Evolutionary conservation across 805 yeast genomes (phyloP).

Genomic region (Diddensiella santjacobensis): DNA sequence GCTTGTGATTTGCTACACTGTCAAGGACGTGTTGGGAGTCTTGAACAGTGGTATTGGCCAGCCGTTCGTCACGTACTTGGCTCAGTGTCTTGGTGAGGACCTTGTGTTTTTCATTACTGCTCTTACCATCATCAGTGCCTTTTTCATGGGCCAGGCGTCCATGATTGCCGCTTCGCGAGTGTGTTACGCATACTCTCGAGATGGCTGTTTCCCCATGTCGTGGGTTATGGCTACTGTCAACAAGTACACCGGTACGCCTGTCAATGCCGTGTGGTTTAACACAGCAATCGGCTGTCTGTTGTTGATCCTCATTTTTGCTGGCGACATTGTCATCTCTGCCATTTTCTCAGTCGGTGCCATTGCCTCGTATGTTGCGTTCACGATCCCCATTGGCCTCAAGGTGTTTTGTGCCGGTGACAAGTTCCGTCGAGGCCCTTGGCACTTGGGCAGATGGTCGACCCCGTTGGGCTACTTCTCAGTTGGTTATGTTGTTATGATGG

Average conservation of each 20-base stretch:
- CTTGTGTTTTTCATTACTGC: conserved; percentile 43
- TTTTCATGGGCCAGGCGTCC: conserved; percentile 54
- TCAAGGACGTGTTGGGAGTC: conserved; percentile 44
- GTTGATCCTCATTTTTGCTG: conserved; percentile 57
- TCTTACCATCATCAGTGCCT: conserved; percentile 43
- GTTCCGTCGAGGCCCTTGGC: conserved; percentile 66
- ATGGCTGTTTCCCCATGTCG: conserved; percentile 61
- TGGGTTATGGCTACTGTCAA: conserved; percentile 47
- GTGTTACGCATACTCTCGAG: conserved; percentile 64
- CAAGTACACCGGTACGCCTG: conserved; percentile 54
- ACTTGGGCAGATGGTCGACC: conserved; percentile 51
- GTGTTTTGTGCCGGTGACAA: conserved; percentile 50
- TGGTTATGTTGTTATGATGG: conserved; percentile 51
- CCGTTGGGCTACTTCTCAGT: conserved; percentile 48
- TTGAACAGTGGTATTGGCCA: conserved; percentile 54
- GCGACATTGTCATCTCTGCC: conserved; percentile 63
- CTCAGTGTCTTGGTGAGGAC: conserved; percentile 44
- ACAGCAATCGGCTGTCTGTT: conserved; percentile 51
- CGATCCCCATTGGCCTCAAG: conserved; percentile 58
- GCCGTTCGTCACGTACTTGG: conserved; percentile 54
- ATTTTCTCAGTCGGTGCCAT: conserved; percentile 72
- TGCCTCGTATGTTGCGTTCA: conserved; percentile 62
- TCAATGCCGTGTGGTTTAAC: conserved; percentile 57
- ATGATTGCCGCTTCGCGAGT: conserved; percentile 66
- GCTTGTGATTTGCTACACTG: conserved; percentile 58